Evolutionary conservation across 768 basidiomycete species (phyloP).

Genomic region (Termitomyces titanicus): DNA sequence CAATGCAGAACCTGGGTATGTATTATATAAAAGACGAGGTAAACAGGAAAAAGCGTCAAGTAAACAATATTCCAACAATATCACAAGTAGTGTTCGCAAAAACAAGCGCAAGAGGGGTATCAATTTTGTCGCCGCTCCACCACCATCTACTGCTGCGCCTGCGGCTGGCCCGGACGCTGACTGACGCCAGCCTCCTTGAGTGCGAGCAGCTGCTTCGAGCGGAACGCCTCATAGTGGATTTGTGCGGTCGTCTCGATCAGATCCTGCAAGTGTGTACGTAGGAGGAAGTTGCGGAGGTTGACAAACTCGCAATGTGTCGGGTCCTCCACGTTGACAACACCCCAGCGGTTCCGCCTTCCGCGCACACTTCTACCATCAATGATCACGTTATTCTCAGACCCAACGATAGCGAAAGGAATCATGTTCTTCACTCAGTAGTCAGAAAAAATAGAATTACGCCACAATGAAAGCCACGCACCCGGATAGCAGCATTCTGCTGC

Average conservation of each 20-base stretch:
- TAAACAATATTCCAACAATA: constrained; percentile 22
- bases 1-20: constrained; percentile 17
- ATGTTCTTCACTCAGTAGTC: constrained; percentile 54
- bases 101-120: constrained; percentile 19
- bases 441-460: background rate
- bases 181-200: constrained; percentile 88
- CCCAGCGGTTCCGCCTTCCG: constrained; percentile 97
- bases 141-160: constrained; percentile 10
- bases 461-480: constrained; percentile 46
- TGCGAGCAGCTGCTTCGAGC: constrained; percentile 95
- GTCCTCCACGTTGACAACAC: constrained; percentile 97
- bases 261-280: constrained; percentile 92
- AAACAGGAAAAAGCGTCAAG: constrained; percentile 16
- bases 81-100: constrained; percentile 12
- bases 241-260: constrained; percentile 98
- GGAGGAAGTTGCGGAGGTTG: constrained; percentile 95
- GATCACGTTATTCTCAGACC: constrained; percentile 94
- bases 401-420: constrained; percentile 96
- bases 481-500: constrained; percentile 83
- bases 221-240: constrained; percentile 99
- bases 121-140: constrained; percentile 14
- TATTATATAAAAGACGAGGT: constrained; percentile 17
- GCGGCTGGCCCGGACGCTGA: constrained; percentile 50
- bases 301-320: constrained; percentile 97
- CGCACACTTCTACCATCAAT: constrained; percentile 95